phyloP scores from a whole-genome alignment of 164 flowering plant species.

The Piper longum region DNA sequence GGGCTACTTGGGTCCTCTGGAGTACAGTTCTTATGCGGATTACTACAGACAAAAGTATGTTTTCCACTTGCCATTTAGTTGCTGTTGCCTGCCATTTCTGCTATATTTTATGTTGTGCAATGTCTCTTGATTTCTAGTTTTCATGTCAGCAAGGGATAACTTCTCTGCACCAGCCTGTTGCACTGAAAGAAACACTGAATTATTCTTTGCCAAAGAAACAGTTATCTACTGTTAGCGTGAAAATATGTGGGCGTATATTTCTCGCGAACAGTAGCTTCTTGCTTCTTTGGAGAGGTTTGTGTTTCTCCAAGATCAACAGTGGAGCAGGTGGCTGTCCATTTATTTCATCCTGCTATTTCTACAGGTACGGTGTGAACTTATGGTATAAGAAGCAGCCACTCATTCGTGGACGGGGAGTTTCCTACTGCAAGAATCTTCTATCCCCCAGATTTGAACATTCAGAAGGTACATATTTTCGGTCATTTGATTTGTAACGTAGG shows the following conservation, averaged over 20 bases:
- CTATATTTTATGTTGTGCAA: neutral
- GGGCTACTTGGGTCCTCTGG: conserved; percentile 94
- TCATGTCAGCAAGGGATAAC: conserved; percentile 25
- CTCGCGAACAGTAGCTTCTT: conserved; percentile 15
- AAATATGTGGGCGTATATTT: neutral
- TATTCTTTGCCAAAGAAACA: conserved; percentile 15
- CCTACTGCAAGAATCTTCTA: conserved; percentile 93
- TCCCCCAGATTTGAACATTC: conserved; percentile 96
- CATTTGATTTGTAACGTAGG: neutral
- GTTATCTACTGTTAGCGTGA: conserved; percentile 13
- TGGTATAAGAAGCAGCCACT: conserved; percentile 71
- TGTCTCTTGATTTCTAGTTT: conserved; percentile 4
- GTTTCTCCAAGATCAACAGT: conserved; percentile 31
- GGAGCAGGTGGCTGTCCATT: conserved; percentile 37
- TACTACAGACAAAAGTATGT: conserved; percentile 90
- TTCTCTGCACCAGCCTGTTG: conserved; percentile 35
- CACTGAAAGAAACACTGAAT: conserved; percentile 27
- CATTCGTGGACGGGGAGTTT: conserved; percentile 90
- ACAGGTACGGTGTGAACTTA: conserved; percentile 89
- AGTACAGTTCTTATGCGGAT: conserved; percentile 94
- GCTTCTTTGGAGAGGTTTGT: conserved; percentile 20
- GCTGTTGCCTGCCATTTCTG: neutral
- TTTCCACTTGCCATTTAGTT: neutral
- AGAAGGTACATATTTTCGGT: conserved; percentile 33
- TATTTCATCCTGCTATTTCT: conserved; percentile 8